A percentile compares a stretch with the other conserved stretches of the same genome.
Conservation (phyloP, 768 basidiomycete genomes). For the Termitomyces sp. region DNA sequence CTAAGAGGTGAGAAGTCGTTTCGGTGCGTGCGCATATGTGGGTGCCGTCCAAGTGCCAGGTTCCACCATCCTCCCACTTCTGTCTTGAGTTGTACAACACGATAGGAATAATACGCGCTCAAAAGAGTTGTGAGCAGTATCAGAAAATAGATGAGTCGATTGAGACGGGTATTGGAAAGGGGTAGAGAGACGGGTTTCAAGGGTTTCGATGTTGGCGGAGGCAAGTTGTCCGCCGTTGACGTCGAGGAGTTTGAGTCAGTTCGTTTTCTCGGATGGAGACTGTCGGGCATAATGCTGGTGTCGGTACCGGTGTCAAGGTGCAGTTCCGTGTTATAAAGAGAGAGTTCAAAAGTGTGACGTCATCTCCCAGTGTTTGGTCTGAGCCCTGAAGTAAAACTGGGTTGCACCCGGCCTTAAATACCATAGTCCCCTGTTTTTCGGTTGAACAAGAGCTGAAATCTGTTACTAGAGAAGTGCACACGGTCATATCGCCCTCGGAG, state of each 20-base stretch:
- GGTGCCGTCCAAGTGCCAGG: constrained; percentile 35
- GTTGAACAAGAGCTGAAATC: no score
- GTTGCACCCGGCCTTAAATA: no score
- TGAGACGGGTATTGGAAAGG: constrained; percentile 37
- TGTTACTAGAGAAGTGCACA: no score
- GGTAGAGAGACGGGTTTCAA: constrained; percentile 39
- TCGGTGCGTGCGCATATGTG: constrained; percentile 8
- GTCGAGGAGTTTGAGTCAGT: constrained; percentile 12
- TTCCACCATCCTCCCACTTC: constrained; percentile 65
- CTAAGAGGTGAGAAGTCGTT: constrained; percentile 1
- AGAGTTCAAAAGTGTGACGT: neutral
- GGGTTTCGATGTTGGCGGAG: constrained; percentile 19
- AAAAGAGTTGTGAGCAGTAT: constrained; percentile 37
- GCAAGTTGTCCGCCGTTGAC: constrained; percentile 16
- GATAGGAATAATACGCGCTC: constrained; percentile 49
- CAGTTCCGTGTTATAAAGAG: neutral
- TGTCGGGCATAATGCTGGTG: constrained; percentile 2
- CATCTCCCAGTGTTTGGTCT: neutral
- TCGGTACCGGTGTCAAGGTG: neutral
- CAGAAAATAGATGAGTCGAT: constrained; percentile 48
- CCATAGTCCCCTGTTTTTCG: no score
- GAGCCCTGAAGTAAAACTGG: no score
- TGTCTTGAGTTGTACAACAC: constrained; percentile 34
- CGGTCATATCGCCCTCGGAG: no score
- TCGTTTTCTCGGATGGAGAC: constrained; percentile 8